Base-by-base conservation (phyloP, 257 asterid species). In the Datura wrightii region DNA sequence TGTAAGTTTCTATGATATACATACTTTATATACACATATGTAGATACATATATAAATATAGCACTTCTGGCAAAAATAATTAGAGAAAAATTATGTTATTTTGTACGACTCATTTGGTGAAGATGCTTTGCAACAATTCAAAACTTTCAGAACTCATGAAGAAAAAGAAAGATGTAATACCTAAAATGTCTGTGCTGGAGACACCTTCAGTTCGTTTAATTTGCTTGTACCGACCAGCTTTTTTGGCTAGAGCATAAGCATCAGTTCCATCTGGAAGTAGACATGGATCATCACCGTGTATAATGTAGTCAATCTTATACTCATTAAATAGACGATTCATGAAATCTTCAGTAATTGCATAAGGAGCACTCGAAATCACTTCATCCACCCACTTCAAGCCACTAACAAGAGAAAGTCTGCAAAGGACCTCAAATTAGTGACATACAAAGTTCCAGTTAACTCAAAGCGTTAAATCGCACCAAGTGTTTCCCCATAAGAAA, bases 321-420 rank as follows among this genome's bases (percentile, higher is more conserved):
- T 93, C 98, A 79, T 93, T 93, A 88, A 96, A 96, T 79, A 96
- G 97, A 72, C 88, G 90, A 80, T 90, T 89, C 99, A 94, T 96
- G 76, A 94, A 96, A 41, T 93, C 98, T 90, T 93, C 98, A 0
- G 98, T 94, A 83, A 96, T 93, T 88, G 79, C 98, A 84, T 96
- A 96, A 74, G 99, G 99, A 58, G 97, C 98, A 85, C 90, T 89
- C 31, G 97, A 94, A 83, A 96, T 94, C 56, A 96, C 99, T 90
- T 94, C 99, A 88, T 94, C 99, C 87, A 93, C 98, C 99, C 98
- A 96, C 88, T 94, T 94, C 91, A 96, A 89, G 79, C 99, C 98
- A 85, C 96, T 92, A 88, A 96, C 98, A 48, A 96, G 97, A 85
- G 97, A 91, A 80, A 96, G 86, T 93, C 98, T 96, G 94, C 54